These are phyloP conservation scores for Scalesia atractyloides DNA, from an alignment of 129 eudicot species.

Conservation along the genomic window DNA sequence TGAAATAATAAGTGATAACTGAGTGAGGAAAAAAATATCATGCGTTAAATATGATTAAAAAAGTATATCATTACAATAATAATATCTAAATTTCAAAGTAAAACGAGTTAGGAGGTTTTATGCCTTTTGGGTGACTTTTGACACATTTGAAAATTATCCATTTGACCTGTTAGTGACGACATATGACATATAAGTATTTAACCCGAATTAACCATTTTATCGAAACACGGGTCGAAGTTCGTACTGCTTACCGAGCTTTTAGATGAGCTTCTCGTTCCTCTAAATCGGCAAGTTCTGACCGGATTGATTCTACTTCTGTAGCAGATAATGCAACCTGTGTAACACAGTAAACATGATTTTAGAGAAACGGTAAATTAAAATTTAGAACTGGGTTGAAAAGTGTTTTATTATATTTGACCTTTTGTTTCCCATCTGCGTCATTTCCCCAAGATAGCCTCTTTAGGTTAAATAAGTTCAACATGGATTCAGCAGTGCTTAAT, in stretches of 20 bases:
- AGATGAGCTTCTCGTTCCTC: constrained; percentile 77
- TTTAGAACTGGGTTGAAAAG: neutral
- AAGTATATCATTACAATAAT: neutral
- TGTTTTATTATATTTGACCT: constrained; percentile 37
- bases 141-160: neutral
- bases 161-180: too few species aligned
- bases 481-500: constrained; percentile 60
- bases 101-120: neutral
- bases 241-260: constrained; percentile 65
- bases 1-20: neutral
- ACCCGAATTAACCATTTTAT: neutral
- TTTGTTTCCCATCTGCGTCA: constrained; percentile 52
- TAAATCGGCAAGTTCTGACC: constrained; percentile 65
- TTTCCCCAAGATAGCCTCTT: constrained; percentile 56
- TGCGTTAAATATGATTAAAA: neutral
- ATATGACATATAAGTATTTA: neutral
- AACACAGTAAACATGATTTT: neutral
- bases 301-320: constrained; percentile 72
- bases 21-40: neutral
- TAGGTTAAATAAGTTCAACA: constrained; percentile 71
- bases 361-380: neutral
- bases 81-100: neutral
- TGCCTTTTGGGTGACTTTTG: neutral
- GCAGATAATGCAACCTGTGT: constrained; percentile 67
- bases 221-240: neutral